Evolutionary conservation across 2,329 filamentous ascomycete genomes (phyloP).

Genomic region (Eutypa lata): DNA sequence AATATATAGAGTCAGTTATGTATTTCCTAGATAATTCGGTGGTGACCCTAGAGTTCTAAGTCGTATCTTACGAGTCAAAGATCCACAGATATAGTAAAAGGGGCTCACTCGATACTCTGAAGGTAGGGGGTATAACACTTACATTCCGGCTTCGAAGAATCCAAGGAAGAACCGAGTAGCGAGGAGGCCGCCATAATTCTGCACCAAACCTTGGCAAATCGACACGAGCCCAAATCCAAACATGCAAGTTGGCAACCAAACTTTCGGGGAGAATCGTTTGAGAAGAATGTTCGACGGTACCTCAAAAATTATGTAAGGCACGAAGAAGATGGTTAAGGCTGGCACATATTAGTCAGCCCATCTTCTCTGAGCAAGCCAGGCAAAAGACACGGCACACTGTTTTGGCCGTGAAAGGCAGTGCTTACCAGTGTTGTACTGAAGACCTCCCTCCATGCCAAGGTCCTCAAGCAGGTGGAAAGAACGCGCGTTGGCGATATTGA

Average conservation of each 20-base stretch:
- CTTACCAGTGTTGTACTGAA: slow-evolving; percentile 65
- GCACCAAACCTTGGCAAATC: slow-evolving; percentile 71
- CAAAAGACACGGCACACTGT: not conserved
- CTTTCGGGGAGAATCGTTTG: slow-evolving; percentile 47
- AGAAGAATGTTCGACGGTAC: slow-evolving; percentile 72
- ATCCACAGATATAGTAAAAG: too few relatives aligned
- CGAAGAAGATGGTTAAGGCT: slow-evolving; percentile 74
- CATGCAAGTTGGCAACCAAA: slow-evolving; percentile 74
- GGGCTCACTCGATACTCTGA: too few relatives aligned
- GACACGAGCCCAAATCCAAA: slow-evolving; percentile 76
- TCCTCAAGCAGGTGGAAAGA: slow-evolving; percentile 64
- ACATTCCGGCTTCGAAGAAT: slow-evolving; percentile 1
- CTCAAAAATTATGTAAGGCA: slow-evolving; percentile 71
- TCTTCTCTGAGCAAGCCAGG: not conserved
- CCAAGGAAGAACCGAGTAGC: slow-evolving; percentile 77
- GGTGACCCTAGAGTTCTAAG: too few relatives aligned
- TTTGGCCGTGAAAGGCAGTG: slow-evolving; percentile 9
- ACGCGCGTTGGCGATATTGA: slow-evolving; percentile 77
- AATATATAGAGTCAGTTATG: not conserved
- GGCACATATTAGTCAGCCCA: slow-evolving; percentile 9
- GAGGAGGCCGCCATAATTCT: slow-evolving; percentile 74
- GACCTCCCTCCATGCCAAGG: slow-evolving; percentile 50
- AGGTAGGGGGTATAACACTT: not conserved
- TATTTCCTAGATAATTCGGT: not conserved
- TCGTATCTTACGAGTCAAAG: too few relatives aligned